A percentile compares a stretch with the other conserved stretches of the same genome.
Conservation (phyloP, 331 rosid genomes). For the Telfairia occidentalis region DNA sequence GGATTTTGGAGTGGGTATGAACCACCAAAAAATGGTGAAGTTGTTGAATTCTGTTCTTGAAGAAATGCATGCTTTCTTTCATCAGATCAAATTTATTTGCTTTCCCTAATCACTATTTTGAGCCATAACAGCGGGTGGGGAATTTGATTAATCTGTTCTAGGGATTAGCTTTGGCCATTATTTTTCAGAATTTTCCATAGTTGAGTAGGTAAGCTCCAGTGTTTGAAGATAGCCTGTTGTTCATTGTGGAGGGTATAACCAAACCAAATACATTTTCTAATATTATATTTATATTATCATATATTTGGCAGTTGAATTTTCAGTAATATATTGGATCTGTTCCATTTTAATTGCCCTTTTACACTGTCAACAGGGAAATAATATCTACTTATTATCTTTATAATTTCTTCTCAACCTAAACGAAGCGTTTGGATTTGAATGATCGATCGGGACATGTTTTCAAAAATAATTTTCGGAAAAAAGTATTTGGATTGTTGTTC, state of each 20-base stretch:
- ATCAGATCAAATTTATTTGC: not conserved
- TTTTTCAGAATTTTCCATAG: not conserved
- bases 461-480: not conserved
- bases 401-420: not conserved
- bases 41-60: constrained; percentile 17
- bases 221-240: not conserved
- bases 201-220: not conserved
- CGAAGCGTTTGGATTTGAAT: not conserved
- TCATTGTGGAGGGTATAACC: constrained; percentile 8
- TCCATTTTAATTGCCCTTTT: not conserved
- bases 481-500: not conserved
- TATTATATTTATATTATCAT: not conserved
- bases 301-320: constrained; percentile 3
- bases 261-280: not conserved
- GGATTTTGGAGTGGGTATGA: constrained; percentile 34
- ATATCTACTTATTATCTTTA: not conserved
- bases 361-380: not conserved
- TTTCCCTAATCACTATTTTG: not conserved
- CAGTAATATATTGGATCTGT: not conserved
- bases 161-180: not conserved
- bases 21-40: constrained; percentile 12
- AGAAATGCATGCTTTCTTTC: constrained; percentile 17
- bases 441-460: not conserved
- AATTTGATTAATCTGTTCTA: not conserved
- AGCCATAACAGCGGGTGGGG: not conserved